Evolutionary conservation across 2,329 filamentous ascomycete species (phyloP), one percentile per base, ranked within the genome.

Genomic region (Zasmidium angulare): DNA sequence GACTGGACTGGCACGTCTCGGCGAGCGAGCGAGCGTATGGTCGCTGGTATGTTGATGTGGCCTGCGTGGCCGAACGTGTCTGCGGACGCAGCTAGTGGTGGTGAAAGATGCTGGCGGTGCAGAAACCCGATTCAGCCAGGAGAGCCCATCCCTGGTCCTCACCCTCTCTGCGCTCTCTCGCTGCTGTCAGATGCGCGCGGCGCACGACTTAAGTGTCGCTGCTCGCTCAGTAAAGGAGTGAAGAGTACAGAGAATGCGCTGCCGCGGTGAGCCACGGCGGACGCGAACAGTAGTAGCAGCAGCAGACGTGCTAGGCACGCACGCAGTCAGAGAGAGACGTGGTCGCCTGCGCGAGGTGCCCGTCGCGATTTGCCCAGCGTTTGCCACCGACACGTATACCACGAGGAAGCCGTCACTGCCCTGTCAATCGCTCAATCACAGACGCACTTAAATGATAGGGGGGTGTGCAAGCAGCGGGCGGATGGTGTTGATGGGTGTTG

Each of bases 161-260:
- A 3, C 14, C 12, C n/a, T 29, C 48, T 48, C n/a, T n/a, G n/a
- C 40, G 53, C 55, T 49, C 54, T 52, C 57, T 52, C 54, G 29
- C 29, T 22, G 29, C 29, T 36, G 50, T 53, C 50, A 53, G 50
- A 46, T 14, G 36, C 56, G 24, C 56, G 46, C 31, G 55, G 53
- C 50, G 53, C 62, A 57, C 64, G 64, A 66, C 64, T 66, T 65
- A 63, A 63, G 53, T 60, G 63, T 63, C 59, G 62, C 36, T 31
- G 60, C 56, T 58, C 62, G 55, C 58, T 48, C 53, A 57, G 40
- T 40, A 50, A 51, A 53, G 46, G 14, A 53, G 31, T 60, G 60
- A 56, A 58, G 58, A 59, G 53, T 24, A 56, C 40, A 43, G 49
- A 53, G 50, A 57, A 61, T 50, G 58, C 53, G 56, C 55, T 29